Evolutionary conservation across 331 rosid genomes (phyloP).

Genomic region (Malus hybrid): DNA sequence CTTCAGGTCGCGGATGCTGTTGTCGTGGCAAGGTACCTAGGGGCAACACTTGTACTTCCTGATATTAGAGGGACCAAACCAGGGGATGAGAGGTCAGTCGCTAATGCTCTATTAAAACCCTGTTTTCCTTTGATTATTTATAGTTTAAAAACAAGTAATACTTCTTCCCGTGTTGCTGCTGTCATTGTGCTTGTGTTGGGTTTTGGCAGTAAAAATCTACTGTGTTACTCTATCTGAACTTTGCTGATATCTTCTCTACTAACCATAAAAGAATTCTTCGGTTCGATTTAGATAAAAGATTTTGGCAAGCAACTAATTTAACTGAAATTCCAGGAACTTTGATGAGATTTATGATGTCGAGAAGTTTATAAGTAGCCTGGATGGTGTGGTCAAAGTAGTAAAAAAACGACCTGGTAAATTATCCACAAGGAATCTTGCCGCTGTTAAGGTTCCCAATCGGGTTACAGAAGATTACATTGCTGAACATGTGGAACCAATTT

Average conservation of each 20-base stretch:
- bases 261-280: not conserved
- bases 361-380: conserved; percentile 64
- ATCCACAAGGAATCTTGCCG: conserved; percentile 61
- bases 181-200: too few relatives aligned
- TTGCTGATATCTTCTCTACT: not conserved
- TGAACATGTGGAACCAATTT: conserved; percentile 64
- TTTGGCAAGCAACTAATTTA: not conserved
- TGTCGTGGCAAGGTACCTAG: conserved; percentile 83
- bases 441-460: conserved; percentile 87
- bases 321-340: conserved; percentile 54
- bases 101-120: not conserved
- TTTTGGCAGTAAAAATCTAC: too few relatives aligned
- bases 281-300: not conserved
- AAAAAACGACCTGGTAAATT: conserved; percentile 56
- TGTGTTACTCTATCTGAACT: not conserved
- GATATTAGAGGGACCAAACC: conserved; percentile 91
- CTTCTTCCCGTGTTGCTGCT: not conserved
- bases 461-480: conserved; percentile 75
- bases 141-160: not conserved
- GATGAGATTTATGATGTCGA: conserved; percentile 77
- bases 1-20: conserved; percentile 84
- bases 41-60: conserved; percentile 92
- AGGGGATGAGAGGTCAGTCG: conserved; percentile 83
- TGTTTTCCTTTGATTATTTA: not conserved
- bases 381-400: conserved; percentile 71